These are phyloP conservation scores for Rhizopus sp. DNA, from an alignment of 371 early-diverging fungal species.

Conservation along the genomic window DNA sequence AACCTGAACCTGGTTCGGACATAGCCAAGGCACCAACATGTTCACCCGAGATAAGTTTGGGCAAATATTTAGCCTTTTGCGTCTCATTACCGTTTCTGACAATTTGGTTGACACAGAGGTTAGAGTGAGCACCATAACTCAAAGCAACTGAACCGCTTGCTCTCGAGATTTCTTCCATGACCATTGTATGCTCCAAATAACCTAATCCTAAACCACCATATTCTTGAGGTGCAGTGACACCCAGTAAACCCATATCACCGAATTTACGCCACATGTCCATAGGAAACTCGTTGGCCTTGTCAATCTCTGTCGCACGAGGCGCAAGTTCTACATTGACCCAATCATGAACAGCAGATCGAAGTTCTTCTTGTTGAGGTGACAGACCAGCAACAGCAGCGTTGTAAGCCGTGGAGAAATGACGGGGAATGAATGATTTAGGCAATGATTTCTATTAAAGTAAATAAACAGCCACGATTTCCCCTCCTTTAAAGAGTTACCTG, in stretches of 20 bases:
- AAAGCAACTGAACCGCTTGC: conserved; percentile 93
- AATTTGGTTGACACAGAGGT: conserved; percentile 97
- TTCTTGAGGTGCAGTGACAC: conserved; percentile 57
- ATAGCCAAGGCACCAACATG: conserved; percentile 96
- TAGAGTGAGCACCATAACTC: conserved; percentile 96
- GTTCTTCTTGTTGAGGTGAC: conserved; percentile 72
- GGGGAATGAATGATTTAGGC: not conserved
- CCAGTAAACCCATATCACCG: conserved; percentile 95
- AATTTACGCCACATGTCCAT: conserved; percentile 97
- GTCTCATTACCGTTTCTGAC: conserved; percentile 86
- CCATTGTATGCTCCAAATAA: conserved; percentile 90
- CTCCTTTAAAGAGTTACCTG: too few species aligned
- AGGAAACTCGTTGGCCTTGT: conserved; percentile 87
- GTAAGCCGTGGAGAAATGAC: conserved; percentile 50
- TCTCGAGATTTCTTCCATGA: conserved; percentile 93
- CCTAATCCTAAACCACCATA: conserved; percentile 94
- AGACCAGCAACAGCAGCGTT: conserved; percentile 78
- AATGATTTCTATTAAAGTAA: not conserved
- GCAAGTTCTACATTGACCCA: conserved; percentile 87
- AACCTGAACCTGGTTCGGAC: conserved; percentile 92
- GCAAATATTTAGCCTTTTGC: conserved; percentile 93
- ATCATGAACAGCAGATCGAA: conserved; percentile 71
- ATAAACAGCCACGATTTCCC: too few species aligned
- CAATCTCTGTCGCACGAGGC: conserved; percentile 84
- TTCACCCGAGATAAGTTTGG: conserved; percentile 89